Percentiles rank a stretch among this genome's conserved stretches.
phyloP scores from a whole-genome alignment of 192 early-diverging fungal species.

The Allomyces javanicus region DNA sequence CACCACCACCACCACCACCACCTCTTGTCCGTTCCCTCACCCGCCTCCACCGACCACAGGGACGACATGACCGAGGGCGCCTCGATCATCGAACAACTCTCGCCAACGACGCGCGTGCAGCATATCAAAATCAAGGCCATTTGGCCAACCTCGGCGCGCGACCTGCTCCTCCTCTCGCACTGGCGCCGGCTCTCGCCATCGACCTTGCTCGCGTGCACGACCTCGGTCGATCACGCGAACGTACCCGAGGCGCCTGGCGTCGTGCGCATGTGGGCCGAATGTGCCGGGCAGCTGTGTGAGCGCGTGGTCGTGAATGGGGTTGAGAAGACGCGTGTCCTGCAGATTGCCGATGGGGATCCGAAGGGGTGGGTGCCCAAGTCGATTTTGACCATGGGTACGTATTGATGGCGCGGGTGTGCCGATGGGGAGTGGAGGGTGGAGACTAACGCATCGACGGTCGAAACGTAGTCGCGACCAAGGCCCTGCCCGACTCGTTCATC shows the following conservation, averaged over 20 bases:
- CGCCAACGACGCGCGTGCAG: not conserved
- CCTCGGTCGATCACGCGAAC: not conserved
- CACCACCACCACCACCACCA: no score
- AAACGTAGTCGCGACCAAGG: not conserved
- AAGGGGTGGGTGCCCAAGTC: not conserved
- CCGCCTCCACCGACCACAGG: no score
- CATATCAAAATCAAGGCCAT: conserved; percentile 1
- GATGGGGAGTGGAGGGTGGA: not conserved
- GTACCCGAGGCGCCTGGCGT: not conserved
- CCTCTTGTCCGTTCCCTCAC: no score
- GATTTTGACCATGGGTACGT: not conserved
- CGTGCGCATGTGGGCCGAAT: not conserved
- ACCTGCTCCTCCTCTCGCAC: not conserved
- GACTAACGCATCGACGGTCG: no score
- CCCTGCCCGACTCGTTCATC: not conserved
- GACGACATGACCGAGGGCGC: not conserved
- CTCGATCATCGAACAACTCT: not conserved
- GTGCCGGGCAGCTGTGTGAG: not conserved
- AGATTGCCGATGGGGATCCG: not conserved
- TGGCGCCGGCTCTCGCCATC: not conserved
- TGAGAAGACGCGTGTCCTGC: not conserved
- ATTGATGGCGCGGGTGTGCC: not conserved
- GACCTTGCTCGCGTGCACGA: not conserved
- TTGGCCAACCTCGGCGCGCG: not conserved
- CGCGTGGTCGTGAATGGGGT: not conserved